Evolutionary conservation across 1,284 basidiomycete species (phyloP).

Genomic region (Puccinia coronata): DNA sequence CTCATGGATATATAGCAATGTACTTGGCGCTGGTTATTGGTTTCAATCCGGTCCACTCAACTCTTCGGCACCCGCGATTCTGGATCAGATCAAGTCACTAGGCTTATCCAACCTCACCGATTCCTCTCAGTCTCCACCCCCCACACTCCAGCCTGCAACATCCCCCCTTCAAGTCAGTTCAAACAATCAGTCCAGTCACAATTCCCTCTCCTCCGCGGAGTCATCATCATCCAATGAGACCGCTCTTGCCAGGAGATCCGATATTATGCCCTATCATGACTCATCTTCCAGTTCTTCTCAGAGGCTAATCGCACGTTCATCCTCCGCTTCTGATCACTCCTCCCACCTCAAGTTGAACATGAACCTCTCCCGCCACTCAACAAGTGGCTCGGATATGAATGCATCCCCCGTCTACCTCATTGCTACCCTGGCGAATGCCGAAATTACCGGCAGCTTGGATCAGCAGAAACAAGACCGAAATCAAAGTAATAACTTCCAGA

Average conservation of each 20-base stretch:
- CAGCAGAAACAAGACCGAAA: conserved; percentile 24
- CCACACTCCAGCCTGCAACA: neutral
- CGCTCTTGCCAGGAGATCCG: neutral
- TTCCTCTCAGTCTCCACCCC: neutral
- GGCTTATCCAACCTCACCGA: conserved; percentile 29
- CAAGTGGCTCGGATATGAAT: conserved; percentile 12
- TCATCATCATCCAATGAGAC: conserved; percentile 4
- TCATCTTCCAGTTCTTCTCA: neutral
- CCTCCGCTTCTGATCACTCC: conserved; percentile 16
- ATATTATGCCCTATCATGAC: neutral
- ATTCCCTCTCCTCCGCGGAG: no score
- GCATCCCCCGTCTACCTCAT: conserved; percentile 50
- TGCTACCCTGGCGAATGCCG: conserved; percentile 52
- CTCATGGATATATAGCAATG: conserved; percentile 43
- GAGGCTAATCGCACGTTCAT: conserved; percentile 28
- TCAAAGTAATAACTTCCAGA: neutral
- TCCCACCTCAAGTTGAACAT: conserved; percentile 36
- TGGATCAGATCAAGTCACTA: conserved; percentile 42
- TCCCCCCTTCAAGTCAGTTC: neutral
- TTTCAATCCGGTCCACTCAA: conserved; percentile 46
- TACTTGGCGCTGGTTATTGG: conserved; percentile 47
- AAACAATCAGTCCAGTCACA: neutral
- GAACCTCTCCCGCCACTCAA: conserved; percentile 8
- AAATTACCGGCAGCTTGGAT: conserved; percentile 7
- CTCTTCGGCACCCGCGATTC: conserved; percentile 27